Evolutionary conservation across 2,329 filamentous ascomycete genomes (phyloP).

Genomic region (Cladorrhinum sp.): DNA sequence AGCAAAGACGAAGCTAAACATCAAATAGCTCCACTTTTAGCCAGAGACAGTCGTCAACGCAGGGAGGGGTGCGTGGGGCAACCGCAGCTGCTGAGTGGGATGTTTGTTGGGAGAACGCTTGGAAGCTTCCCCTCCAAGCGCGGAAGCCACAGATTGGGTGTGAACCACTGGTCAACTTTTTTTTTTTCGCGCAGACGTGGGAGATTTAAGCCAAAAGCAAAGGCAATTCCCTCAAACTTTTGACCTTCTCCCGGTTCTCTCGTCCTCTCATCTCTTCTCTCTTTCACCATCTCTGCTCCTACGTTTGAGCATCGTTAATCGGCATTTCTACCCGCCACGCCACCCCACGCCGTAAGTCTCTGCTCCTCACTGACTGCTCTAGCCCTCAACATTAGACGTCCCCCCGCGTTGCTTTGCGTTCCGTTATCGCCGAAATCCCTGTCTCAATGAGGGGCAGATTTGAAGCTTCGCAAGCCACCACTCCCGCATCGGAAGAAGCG

Average conservation of each 20-base stretch:
- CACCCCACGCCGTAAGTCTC: slow-evolving; percentile 11
- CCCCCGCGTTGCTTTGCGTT: slow-evolving; percentile 12
- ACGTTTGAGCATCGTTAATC: background rate
- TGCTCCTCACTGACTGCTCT: background rate
- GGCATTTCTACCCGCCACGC: background rate
- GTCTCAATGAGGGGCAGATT: background rate
- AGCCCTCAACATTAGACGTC: background rate
- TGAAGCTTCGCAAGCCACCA: background rate
- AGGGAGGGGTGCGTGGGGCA: slow-evolving; percentile 19
- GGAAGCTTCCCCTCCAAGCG: slow-evolving; percentile 17
- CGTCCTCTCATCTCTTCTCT: background rate
- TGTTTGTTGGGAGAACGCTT: slow-evolving; percentile 23
- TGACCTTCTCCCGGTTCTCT: slow-evolving; percentile 1
- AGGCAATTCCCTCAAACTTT: slow-evolving; percentile 15
- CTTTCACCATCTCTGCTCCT: background rate
- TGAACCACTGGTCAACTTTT: slow-evolving; percentile 10
- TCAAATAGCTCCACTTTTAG: background rate
- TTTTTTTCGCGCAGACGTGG: slow-evolving; percentile 23
- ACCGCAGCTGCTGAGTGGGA: slow-evolving; percentile 21
- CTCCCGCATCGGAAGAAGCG: background rate
- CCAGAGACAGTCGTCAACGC: slow-evolving; percentile 3
- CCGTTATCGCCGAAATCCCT: slow-evolving; percentile 6
- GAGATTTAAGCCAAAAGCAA: slow-evolving; percentile 3
- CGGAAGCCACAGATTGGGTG: slow-evolving; percentile 16
- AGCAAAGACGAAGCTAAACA: slow-evolving; percentile 1